phyloP scores from a whole-genome alignment of 2,329 filamentous ascomycete species.

The Alternaria longipes region DNA sequence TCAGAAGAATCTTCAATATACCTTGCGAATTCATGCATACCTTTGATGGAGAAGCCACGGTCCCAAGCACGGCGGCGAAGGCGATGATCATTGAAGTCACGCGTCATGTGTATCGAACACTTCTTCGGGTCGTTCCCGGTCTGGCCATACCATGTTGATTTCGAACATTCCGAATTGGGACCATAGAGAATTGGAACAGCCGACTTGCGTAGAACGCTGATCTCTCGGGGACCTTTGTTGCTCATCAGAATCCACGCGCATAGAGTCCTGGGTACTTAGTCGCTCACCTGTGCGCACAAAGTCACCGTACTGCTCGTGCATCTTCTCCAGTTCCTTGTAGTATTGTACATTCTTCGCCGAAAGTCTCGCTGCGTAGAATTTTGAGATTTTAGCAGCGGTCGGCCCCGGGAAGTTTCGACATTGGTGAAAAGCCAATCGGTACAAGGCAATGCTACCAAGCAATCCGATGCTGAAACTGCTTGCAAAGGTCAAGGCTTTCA shows the following conservation, averaged over 20 bases:
- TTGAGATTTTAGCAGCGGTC: conserved; percentile 32
- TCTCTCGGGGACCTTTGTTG: conserved; percentile 33
- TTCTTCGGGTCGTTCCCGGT: conserved; percentile 32
- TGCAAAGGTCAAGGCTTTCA: conserved; percentile 11
- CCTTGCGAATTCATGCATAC: conserved; percentile 9
- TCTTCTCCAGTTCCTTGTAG: conserved; percentile 36
- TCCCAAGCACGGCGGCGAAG: conserved; percentile 40
- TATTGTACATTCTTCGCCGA: conserved; percentile 40
- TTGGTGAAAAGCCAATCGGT: conserved; percentile 39
- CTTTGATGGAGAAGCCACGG: conserved; percentile 39
- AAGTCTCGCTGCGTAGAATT: conserved; percentile 40
- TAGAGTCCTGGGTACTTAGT: background rate
- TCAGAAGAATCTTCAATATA: conserved; percentile 3
- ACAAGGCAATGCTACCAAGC: conserved; percentile 32
- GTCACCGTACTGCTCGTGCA: conserved; percentile 47
- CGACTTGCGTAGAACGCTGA: conserved; percentile 31
- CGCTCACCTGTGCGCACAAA: conserved; percentile 46
- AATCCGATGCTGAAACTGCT: conserved; percentile 25
- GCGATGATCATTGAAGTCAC: conserved; percentile 32
- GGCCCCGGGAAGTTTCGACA: conserved; percentile 38
- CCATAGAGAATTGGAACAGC: conserved; percentile 36
- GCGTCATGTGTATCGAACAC: conserved; percentile 33
- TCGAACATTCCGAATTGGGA: conserved; percentile 32
- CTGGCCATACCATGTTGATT: conserved; percentile 41
- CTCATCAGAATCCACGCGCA: background rate